phyloP scores from a whole-genome alignment of 2,329 filamentous ascomycete species.

The Botrytis elliptica region DNA sequence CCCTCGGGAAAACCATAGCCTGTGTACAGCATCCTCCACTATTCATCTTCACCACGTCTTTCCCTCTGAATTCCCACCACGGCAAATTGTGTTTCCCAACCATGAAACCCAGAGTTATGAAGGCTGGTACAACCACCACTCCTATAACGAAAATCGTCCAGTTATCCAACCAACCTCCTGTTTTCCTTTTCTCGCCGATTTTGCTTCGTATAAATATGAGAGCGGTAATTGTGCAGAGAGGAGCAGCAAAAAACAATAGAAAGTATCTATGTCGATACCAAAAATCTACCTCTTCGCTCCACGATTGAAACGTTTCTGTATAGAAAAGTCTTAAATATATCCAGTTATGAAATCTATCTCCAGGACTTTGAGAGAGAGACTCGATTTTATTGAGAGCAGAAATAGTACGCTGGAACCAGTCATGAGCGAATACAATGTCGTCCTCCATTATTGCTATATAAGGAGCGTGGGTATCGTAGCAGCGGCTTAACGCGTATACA shows the following conservation, averaged over 20 bases:
- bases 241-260: conserved; percentile 9
- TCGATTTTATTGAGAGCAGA: conserved; percentile 23
- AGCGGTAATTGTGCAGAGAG: neutral
- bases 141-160: conserved; percentile 12
- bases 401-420: conserved; percentile 40
- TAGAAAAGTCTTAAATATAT: conserved; percentile 32
- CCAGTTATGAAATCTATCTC: conserved; percentile 20
- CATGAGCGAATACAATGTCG: conserved; percentile 42
- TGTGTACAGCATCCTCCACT: conserved; percentile 29
- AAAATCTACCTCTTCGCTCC: conserved; percentile 23
- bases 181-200: neutral
- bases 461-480: conserved; percentile 33
- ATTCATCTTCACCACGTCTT: conserved; percentile 25
- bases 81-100: conserved; percentile 28
- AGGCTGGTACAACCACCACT: conserved; percentile 23
- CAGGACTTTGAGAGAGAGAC: conserved; percentile 8
- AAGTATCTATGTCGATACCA: conserved; percentile 23
- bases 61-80: conserved; percentile 5
- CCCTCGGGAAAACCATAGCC: conserved; percentile 26
- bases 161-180: neutral
- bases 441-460: conserved; percentile 43
- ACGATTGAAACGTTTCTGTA: conserved; percentile 26
- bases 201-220: conserved; percentile 9
- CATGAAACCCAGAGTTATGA: conserved; percentile 26
- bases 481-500: conserved; percentile 36